Evolutionary conservation across 192 early-diverging fungal species (phyloP), one percentile per base, ranked within the genome.

Genomic region (Geosiphon pyriformis): DNA sequence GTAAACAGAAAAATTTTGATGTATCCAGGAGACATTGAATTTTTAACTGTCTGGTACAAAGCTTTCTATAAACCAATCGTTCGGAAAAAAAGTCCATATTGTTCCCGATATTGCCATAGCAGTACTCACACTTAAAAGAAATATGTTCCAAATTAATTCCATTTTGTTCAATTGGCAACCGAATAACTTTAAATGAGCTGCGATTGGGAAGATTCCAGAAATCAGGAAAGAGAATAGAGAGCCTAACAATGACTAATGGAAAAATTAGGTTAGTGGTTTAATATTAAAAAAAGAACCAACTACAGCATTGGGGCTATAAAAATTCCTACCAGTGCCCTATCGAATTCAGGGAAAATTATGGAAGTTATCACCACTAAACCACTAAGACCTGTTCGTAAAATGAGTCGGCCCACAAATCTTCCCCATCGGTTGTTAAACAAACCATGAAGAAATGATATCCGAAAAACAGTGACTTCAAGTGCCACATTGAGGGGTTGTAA

Each of bases 401-500:
- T 10, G 10, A 63, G 30, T 10, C 12, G 48, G 22, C 11, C 30
- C 32, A 63, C 0, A 8, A 0, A 1, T 63, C 25, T 63, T 20
- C 20, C 4, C 12, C 32, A 22, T 33, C 33, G 15, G 15, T 23
- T 23, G 17, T 12, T 20, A 33, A 63, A 33, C 1, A 12, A 52
- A 17, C 4, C 3, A 61, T 33, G 6, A 4, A 61, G 0, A 29
- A 20, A 27, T 7, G 46, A 1, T 1, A 61, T 51, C 4, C 10
- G 27, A 20, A 51, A 33, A n/a, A 63, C 26, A 2, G 17, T n/a
- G 1, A 51, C n/a, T 63, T 69, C 70, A 11, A 70, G 3, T 34
- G 3, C 69, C n/a, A 57, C 11, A 37, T 77, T 77, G 18, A 86
- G 73, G 4, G 84, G 84, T 15, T 70, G 76, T 42, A 84, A 34